Percentiles rank a stretch among this genome's conserved stretches.
Conservation (phyloP, 352 stramenopile species). For the Pythium dissimile region DNA sequence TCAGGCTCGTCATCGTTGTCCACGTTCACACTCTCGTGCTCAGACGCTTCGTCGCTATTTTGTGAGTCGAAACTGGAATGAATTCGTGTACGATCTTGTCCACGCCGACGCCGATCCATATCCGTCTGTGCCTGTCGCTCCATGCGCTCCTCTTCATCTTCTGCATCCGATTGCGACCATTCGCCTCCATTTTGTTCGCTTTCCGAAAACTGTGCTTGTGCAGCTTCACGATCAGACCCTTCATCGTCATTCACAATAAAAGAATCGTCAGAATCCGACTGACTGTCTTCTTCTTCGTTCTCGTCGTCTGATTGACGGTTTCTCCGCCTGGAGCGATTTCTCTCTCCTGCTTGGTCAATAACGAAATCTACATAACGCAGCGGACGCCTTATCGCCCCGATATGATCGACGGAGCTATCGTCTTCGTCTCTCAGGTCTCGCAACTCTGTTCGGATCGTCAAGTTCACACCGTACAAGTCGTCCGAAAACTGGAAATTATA, state of each 20-base stretch:
- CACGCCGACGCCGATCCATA: neutral
- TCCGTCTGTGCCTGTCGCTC: slow-evolving; percentile 3
- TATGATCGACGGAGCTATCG: slow-evolving; percentile 14
- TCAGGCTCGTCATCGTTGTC: slow-evolving; percentile 2
- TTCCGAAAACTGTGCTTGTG: slow-evolving; percentile 17
- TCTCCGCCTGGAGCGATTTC: slow-evolving; percentile 19
- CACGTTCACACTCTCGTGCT: slow-evolving; percentile 5
- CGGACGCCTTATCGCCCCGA: neutral
- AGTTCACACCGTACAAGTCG: slow-evolving; percentile 49
- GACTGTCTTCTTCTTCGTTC: slow-evolving; percentile 37
- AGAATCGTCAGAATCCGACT: slow-evolving; percentile 50
- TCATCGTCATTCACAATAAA: slow-evolving; percentile 66
- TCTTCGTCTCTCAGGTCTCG: slow-evolving; percentile 42
- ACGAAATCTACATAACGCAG: neutral
- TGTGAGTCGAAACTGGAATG: no score
- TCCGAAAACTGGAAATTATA: slow-evolving; percentile 74
- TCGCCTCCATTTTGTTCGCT: slow-evolving; percentile 2
- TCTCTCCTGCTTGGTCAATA: slow-evolving; percentile 10
- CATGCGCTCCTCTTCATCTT: slow-evolving; percentile 23
- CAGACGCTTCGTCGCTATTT: neutral
- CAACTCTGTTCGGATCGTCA: slow-evolving; percentile 51
- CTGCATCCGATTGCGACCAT: slow-evolving; percentile 22
- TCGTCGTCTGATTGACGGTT: slow-evolving; percentile 20
- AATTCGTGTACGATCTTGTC: neutral
- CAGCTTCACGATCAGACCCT: slow-evolving; percentile 21